Conservation (phyloP, 2,329 filamentous ascomycete genomes). For the Pseudogymnoascus sp. region DNA sequence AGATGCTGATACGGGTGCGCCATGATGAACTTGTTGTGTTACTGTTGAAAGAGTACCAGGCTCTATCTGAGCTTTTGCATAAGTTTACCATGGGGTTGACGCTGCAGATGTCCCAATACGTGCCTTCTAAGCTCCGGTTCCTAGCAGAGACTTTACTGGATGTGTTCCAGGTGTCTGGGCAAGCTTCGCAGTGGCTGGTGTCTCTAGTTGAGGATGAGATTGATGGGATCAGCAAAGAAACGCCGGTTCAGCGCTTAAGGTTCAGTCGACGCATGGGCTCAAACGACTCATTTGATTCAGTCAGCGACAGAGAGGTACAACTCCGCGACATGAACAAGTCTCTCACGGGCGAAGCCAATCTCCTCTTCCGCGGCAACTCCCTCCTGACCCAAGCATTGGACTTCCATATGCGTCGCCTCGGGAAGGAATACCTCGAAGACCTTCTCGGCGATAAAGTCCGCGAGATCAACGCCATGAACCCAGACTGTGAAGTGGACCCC, state of each 20-base stretch:
- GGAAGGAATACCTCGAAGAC: conserved; percentile 86
- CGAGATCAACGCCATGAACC: conserved; percentile 84
- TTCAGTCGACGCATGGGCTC: conserved; percentile 65
- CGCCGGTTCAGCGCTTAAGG: conserved; percentile 62
- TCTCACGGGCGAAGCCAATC: conserved; percentile 78
- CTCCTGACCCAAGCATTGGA: conserved; percentile 88
- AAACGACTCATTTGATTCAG: conserved; percentile 56
- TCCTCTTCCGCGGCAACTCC: conserved; percentile 92
- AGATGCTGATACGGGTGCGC: conserved; percentile 73
- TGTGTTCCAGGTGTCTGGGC: conserved; percentile 88
- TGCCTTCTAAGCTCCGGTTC: conserved; percentile 69
- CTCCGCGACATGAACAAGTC: conserved; percentile 73
- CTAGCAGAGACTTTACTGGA: conserved; percentile 82
- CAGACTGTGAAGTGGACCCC: conserved; percentile 92
- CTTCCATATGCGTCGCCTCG: conserved; percentile 88
- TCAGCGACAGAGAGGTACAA: conserved; percentile 58
- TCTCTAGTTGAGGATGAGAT: conserved; percentile 94
- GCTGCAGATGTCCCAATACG: conserved; percentile 68
- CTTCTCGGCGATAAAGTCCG: conserved; percentile 75
- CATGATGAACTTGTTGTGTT: conserved; percentile 87
- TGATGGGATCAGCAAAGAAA: conserved; percentile 80
- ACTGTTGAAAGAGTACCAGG: conserved; percentile 75
- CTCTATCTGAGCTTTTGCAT: conserved; percentile 74
- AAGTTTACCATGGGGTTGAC: conserved; percentile 78
- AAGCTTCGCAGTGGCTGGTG: conserved; percentile 82